phyloP scores from a whole-genome alignment of 495 filamentous ascomycete genomes.

The Barbatosphaeria neglecta region DNA sequence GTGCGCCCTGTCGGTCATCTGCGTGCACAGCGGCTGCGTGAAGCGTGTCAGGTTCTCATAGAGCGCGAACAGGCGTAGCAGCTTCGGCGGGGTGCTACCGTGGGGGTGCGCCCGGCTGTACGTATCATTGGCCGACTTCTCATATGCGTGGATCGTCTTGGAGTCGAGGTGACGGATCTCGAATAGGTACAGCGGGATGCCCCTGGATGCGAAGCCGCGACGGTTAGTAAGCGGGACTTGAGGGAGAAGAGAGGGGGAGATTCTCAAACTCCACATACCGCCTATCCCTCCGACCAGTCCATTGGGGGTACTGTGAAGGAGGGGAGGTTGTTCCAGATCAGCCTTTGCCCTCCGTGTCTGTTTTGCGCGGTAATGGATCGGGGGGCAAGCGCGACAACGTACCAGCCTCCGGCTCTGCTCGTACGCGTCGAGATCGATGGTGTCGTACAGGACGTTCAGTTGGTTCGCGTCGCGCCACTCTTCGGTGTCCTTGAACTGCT shows the following conservation, averaged over 20 bases:
- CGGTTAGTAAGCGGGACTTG: background rate
- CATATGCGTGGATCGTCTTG: conserved; percentile 70
- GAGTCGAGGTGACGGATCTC: conserved; percentile 70
- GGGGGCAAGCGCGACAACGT: conserved; percentile 12
- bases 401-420: conserved; percentile 67
- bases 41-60: conserved; percentile 87
- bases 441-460: conserved; percentile 61
- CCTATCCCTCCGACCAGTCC: conserved; percentile 77
- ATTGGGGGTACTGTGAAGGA: conserved; percentile 73
- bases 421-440: conserved; percentile 72
- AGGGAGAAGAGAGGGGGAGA: background rate
- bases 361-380: no score
- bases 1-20: conserved; percentile 54
- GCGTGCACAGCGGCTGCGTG: conserved; percentile 69
- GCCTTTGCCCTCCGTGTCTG: background rate
- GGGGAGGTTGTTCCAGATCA: conserved; percentile 5
- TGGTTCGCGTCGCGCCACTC: conserved; percentile 73
- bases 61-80: conserved; percentile 71
- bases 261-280: conserved; percentile 11
- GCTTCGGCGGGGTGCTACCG: conserved; percentile 51
- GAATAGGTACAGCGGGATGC: conserved; percentile 82
- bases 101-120: conserved; percentile 41
- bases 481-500: conserved; percentile 81
- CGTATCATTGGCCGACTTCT: conserved; percentile 44
- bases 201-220: conserved; percentile 29